These are phyloP conservation scores for Isochrysis galbana DNA, from an alignment of 78 protist genomes.

Conservation along the genomic window DNA sequence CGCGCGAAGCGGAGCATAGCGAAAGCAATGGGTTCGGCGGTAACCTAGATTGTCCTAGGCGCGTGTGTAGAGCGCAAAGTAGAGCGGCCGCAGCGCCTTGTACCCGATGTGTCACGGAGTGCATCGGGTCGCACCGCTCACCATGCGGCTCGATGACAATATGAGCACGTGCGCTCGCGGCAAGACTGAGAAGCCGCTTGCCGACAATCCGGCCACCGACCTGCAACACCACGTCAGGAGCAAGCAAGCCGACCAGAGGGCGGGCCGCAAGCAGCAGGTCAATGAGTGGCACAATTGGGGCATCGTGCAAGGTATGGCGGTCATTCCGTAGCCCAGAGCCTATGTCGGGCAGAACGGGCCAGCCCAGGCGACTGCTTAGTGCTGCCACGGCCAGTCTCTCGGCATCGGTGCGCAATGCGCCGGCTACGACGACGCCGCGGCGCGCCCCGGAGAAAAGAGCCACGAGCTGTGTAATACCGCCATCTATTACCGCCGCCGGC, in stretches of 20 bases:
- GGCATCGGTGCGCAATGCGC: background rate
- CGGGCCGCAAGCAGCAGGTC: background rate
- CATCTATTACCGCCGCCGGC: background rate
- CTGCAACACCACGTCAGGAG: slow-evolving; percentile 31
- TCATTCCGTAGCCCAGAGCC: slow-evolving; percentile 14
- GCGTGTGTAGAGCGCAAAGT: background rate
- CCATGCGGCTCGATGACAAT: background rate
- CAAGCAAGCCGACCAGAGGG: background rate
- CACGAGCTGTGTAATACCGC: background rate
- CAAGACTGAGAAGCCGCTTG: background rate
- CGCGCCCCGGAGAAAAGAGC: background rate
- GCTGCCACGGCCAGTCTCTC: background rate
- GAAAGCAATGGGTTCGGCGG: background rate
- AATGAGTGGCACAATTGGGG: background rate
- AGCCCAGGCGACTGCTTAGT: background rate
- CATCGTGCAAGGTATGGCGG: no score
- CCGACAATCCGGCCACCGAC: slow-evolving; percentile 23
- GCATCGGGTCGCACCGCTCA: background rate
- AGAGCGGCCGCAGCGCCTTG: background rate
- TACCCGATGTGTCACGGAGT: background rate
- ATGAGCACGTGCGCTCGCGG: background rate
- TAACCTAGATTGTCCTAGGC: background rate
- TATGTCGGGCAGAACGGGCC: slow-evolving; percentile 23
- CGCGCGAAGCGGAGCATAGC: background rate
- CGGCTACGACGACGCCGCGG: slow-evolving; percentile 20